Base-by-base conservation (phyloP, 2,329 filamentous ascomycete species). In the Nannizziopsis barbatae region DNA sequence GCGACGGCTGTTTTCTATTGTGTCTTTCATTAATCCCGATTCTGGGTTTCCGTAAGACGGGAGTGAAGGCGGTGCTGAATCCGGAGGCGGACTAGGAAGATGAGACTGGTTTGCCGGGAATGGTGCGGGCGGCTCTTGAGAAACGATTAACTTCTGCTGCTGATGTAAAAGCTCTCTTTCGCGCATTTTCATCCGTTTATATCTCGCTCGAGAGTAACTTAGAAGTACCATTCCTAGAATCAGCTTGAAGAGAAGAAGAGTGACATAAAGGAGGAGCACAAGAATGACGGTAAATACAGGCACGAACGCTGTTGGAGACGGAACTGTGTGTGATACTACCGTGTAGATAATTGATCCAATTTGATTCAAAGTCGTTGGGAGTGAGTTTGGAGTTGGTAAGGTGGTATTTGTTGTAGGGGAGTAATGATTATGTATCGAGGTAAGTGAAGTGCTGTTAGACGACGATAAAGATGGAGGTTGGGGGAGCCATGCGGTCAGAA, bases 161-260 rank as follows among this genome's bases (percentile, higher is more conserved):
- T 49, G 32, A 5, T 53, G 44, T 9, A 40, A 38, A 44, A 47
- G 68, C 9, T 57, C 50, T 18, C 55, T 55, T 61, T 89, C 84
- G 38, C 77, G 75, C 8, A 75, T 66, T 62, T 88, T 88, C 86
- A 96, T 95, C 12, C 74, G 73, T 32, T 77, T 77, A 61, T 95
- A 96, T 4, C 90, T 75, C 46, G 80, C 79, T 5, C 88, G 79
- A 0, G 89, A 78, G 55, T 87, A 93, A 1, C 80, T 80, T 1
- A 98, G 75, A 0, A 98, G 74, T 0, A 80, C 65, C 86, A 96
- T 96, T 15, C 92, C 92, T 0, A 98, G 74, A 0, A 95, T 70
- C 0, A 98, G 75, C 63, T 95, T 95, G 50, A 84, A 68, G 3
- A 90, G 84, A 4, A 98, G 75, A 1, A 96, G 76, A 6, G 94